These are phyloP conservation scores for Candida chilensis DNA, from an alignment of 805 yeast species.

Conservation along the genomic window DNA sequence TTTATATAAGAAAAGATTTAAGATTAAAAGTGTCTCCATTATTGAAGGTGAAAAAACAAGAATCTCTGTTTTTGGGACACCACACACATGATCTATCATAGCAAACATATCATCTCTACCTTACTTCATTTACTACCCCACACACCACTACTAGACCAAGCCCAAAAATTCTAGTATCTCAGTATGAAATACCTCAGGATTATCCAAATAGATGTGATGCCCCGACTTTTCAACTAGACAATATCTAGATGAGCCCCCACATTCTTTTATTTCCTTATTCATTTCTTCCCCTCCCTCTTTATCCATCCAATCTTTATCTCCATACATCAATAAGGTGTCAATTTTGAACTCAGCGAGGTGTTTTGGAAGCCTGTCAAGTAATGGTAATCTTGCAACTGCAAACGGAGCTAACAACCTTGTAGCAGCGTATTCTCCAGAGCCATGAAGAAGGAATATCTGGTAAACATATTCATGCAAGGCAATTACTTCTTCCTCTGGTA, in stretches of 20 bases:
- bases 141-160: not conserved
- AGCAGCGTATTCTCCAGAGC: constrained; percentile 58
- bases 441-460: constrained; percentile 41
- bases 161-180: constrained; percentile 1
- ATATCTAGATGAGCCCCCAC: constrained; percentile 5
- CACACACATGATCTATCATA: no score
- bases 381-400: constrained; percentile 46
- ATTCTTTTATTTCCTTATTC: constrained; percentile 18
- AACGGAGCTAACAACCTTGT: constrained; percentile 54
- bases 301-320: constrained; percentile 69
- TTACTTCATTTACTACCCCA: no score
- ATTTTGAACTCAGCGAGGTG: constrained; percentile 14
- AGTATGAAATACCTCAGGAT: constrained; percentile 11
- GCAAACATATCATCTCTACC: no score
- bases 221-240: constrained; percentile 23
- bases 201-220: constrained; percentile 34
- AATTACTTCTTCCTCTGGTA: constrained; percentile 18
- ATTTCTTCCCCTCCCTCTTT: constrained; percentile 45
- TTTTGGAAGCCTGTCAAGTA: constrained; percentile 40
- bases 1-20: no score
- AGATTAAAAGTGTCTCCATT: no score
- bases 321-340: constrained; percentile 54
- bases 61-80: no score
- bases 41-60: not conserved
- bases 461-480: constrained; percentile 47